Base-by-base conservation (phyloP, 2,329 filamentous ascomycete genomes). In the Beauveria sp. region DNA sequence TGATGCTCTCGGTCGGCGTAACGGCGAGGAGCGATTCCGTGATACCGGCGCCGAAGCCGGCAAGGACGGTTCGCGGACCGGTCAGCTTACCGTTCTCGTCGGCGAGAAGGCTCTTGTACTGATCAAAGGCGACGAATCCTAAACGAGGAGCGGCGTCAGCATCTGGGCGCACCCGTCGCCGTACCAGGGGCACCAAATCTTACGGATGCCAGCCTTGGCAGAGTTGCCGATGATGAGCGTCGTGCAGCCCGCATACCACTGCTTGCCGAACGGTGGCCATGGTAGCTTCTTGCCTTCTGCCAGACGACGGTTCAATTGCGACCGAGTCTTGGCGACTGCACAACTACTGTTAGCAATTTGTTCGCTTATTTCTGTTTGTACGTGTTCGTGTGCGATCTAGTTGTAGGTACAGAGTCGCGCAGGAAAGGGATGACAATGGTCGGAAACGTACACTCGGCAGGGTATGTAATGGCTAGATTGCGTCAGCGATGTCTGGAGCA, bases 191-290 rank as follows among this genome's bases (percentile, higher is more conserved):
- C 9, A 30, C 2, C 81, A 38, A 38, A 38, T 38, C 88, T 64
- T 83, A 93, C 92, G 88, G 65, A 98, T 96, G 63, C 92, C 95
- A 43, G 95, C 95, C 79, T 99, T 99, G 72, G 95, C 82, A 58
- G 92, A 96, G 77, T 99, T 99, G 64, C 95, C 95, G 67, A 98
- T 91, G 63, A 99, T 96, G 72, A 97, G 78, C 30, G 95, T 98
- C 52, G 95, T 98, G 78, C 95, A 99, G 43, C 95, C 95, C 14
- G 95, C 93, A 75, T 99, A 99, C 95, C 95, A 99, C 75, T 96
- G 91, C 68, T 78, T 81, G 54, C 95, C 95, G 70, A 98, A 98
- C 12, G 91, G 90, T 49, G 95, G 95, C 90, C 91, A 97, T 58
- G 93, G 92, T 34, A 97, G 83, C 79, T 96, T 97, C 79, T 96